Evolutionary conservation across 202 grass and related monocot species (phyloP).

Genomic region (Schoenoplectus triqueter): DNA sequence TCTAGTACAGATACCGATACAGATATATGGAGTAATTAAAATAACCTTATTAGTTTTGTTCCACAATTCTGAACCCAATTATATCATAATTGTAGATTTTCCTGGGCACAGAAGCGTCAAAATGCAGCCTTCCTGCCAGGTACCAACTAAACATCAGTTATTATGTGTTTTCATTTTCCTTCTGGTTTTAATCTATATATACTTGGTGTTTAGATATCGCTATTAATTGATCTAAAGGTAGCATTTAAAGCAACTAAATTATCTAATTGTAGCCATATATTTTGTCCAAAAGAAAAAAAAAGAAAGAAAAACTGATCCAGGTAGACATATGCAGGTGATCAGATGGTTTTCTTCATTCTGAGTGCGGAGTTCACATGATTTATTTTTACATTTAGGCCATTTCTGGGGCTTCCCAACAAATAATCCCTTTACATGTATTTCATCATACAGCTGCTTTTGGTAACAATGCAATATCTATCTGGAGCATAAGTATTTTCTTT

Average conservation of each 20-base stretch:
- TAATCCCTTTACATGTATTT: neutral
- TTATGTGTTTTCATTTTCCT: neutral
- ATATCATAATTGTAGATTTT: slow-evolving; percentile 20
- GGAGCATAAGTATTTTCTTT: no score
- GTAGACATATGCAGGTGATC: slow-evolving; percentile 63
- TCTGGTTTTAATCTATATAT: neutral
- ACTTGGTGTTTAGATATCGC: neutral
- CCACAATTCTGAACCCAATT: neutral
- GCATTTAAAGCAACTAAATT: neutral
- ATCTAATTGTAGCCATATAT: neutral
- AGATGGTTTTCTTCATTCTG: slow-evolving; percentile 78
- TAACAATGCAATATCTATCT: no score
- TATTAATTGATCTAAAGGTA: neutral
- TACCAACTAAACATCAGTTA: slow-evolving; percentile 3
- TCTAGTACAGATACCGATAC: no score
- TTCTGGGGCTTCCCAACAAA: slow-evolving; percentile 51
- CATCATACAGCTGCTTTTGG: no score
- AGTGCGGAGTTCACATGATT: slow-evolving; percentile 61
- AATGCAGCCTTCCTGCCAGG: slow-evolving; percentile 46
- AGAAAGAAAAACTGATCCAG: neutral
- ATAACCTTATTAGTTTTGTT: no score
- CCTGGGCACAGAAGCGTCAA: slow-evolving; percentile 40
- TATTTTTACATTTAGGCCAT: slow-evolving; percentile 62
- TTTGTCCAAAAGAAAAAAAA: neutral
- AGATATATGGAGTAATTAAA: no score